phyloP scores from a whole-genome alignment of 108 stramenopile species.

The Conticribra weissflogii region DNA sequence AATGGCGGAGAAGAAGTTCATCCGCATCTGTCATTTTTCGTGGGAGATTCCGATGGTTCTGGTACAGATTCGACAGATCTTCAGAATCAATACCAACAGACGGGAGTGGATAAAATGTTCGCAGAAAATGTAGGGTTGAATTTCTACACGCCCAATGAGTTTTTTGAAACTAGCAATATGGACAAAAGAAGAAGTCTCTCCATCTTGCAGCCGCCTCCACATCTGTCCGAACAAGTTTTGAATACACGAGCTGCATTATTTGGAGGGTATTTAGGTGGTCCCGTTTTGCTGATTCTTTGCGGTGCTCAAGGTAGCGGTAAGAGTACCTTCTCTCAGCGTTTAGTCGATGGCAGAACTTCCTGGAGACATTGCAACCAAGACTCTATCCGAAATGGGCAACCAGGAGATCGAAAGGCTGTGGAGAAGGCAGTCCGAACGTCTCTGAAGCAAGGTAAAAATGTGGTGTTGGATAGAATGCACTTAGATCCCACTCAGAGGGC shows the following conservation, averaged over 20 bases:
- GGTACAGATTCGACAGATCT: slow-evolving; percentile 16
- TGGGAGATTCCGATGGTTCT: slow-evolving; percentile 72
- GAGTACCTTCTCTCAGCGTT: slow-evolving; percentile 57
- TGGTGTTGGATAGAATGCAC: slow-evolving; percentile 87
- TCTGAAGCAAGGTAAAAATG: slow-evolving; percentile 50
- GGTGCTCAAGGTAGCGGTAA: slow-evolving; percentile 87
- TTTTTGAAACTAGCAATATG: slow-evolving; percentile 66
- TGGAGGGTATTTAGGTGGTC: slow-evolving; percentile 56
- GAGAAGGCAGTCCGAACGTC: slow-evolving; percentile 53
- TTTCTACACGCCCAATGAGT: slow-evolving; percentile 70
- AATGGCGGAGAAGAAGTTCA: slow-evolving; percentile 33
- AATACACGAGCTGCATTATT: slow-evolving; percentile 58
- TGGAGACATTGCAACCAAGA: slow-evolving; percentile 84
- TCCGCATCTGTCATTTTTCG: slow-evolving; percentile 74
- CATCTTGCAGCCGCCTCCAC: slow-evolving; percentile 2
- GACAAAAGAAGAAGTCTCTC: slow-evolving; percentile 39
- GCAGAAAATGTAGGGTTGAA: slow-evolving; percentile 63
- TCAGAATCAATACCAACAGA: slow-evolving; percentile 55
- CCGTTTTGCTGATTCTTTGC: slow-evolving; percentile 65
- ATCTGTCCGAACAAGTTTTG: slow-evolving; percentile 41
- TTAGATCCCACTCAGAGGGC: slow-evolving; percentile 62
- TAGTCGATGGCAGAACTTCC: slow-evolving; percentile 28
- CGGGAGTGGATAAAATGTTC: slow-evolving; percentile 75
- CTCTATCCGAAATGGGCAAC: slow-evolving; percentile 77
- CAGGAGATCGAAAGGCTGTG: slow-evolving; percentile 75